A percentile compares a stretch with the other conserved stretches of the same genome.
Conservation (phyloP, 2,329 filamentous ascomycete genomes). For the Grosmannia serpens region DNA sequence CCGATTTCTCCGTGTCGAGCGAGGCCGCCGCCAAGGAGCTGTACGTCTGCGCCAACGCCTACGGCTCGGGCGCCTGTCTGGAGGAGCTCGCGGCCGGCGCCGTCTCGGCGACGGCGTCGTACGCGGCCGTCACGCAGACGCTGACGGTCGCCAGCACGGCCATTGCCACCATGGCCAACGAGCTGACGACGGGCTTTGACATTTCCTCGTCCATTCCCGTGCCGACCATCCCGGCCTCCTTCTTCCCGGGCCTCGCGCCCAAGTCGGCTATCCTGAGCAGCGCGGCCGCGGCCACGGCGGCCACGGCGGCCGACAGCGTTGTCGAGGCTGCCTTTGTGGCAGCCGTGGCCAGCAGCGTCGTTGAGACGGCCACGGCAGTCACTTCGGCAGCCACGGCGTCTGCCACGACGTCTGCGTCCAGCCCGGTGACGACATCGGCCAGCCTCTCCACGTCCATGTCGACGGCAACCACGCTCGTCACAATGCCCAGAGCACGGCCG, state of each 20-base stretch:
- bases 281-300: background rate
- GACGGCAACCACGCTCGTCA: background rate
- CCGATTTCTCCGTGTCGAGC: conserved; percentile 15
- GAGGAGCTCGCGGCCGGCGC: background rate
- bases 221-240: conserved; percentile 12
- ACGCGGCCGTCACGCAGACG: conserved; percentile 5
- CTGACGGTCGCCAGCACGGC: conserved; percentile 1
- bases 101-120: background rate
- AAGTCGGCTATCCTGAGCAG: background rate
- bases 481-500: background rate
- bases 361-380: too few relatives aligned
- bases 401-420: background rate
- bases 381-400: background rate
- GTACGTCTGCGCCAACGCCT: conserved; percentile 13
- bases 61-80: conserved; percentile 13
- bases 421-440: background rate
- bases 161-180: conserved; percentile 9
- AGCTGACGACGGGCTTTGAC: conserved; percentile 8
- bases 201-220: conserved; percentile 9
- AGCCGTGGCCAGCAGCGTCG: too few relatives aligned
- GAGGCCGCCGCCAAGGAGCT: conserved; percentile 8
- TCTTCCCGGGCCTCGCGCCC: conserved; percentile 9
- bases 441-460: background rate
- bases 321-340: background rate
- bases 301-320: background rate